Conservation (phyloP, 2,329 filamentous ascomycete species). For the Neonectria sp. region DNA sequence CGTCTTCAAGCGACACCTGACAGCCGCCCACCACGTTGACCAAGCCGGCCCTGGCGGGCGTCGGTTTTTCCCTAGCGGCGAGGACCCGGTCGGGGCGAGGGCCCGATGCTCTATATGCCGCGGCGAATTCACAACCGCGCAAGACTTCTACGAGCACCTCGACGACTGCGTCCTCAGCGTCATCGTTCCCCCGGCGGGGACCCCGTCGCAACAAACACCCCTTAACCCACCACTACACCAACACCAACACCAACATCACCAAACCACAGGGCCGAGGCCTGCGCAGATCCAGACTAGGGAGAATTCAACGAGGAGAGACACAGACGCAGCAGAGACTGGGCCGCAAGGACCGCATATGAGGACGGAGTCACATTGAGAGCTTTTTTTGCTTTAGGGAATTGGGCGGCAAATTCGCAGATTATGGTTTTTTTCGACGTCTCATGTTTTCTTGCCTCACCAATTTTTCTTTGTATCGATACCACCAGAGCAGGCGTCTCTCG, state of each 20-base stretch:
- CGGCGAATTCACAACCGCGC: conserved; percentile 83
- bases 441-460: background rate
- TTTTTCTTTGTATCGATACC: conserved; percentile 12
- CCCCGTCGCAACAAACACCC: conserved; percentile 22
- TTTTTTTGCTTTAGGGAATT: background rate
- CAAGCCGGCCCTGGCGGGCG: conserved; percentile 90
- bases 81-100: conserved; percentile 62
- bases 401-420: conserved; percentile 16
- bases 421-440: background rate
- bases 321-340: conserved; percentile 30
- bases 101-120: conserved; percentile 94
- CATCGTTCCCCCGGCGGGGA: conserved; percentile 61
- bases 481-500: conserved; percentile 9
- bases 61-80: conserved; percentile 45
- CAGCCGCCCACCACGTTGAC: conserved; percentile 93
- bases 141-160: conserved; percentile 98
- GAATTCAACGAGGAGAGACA: conserved; percentile 17
- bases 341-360: conserved; percentile 32
- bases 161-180: conserved; percentile 76
- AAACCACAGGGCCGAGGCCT: conserved; percentile 6
- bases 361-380: conserved; percentile 29
- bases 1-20: conserved; percentile 96
- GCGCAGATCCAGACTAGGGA: conserved; percentile 4
- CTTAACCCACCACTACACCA: conserved; percentile 19
- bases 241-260: conserved; percentile 17